These are phyloP conservation scores for Cutaneotrichosporon sp. DNA, from an alignment of 1,284 basidiomycete species.

Conservation along the genomic window DNA sequence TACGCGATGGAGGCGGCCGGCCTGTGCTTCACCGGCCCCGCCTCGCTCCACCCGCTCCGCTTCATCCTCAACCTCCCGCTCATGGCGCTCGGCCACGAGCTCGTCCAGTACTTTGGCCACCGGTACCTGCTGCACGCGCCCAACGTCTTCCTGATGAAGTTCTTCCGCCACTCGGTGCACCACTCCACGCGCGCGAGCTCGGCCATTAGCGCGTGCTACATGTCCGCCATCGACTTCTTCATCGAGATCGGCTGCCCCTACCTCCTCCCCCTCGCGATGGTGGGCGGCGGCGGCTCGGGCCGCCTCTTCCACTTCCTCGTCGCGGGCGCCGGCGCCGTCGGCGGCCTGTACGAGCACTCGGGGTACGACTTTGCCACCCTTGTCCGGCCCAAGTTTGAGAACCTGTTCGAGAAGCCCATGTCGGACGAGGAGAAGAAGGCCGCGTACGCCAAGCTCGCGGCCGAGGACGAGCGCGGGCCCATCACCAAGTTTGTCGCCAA, in stretches of 20 bases:
- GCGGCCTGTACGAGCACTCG: constrained; percentile 2
- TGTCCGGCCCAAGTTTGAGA: not conserved
- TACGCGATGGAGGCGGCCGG: not conserved
- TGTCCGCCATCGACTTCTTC: constrained; percentile 3
- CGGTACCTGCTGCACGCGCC: constrained; percentile 2
- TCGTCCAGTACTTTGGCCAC: constrained; percentile 5
- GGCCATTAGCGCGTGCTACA: constrained; percentile 5
- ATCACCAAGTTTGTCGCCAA: not conserved
- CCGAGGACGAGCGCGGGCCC: not conserved
- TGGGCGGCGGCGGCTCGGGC: not conserved
- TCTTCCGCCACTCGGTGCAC: constrained; percentile 5
- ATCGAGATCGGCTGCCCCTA: constrained; percentile 6
- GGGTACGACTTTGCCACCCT: constrained; percentile 1
- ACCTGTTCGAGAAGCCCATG: not conserved
- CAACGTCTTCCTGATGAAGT: constrained; percentile 1
- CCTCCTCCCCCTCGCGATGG: not conserved
- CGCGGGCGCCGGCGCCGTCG: not conserved
- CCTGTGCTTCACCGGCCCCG: not conserved
- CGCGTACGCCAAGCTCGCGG: not conserved
- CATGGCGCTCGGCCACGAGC: constrained; percentile 4
- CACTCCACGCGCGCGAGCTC: not conserved
- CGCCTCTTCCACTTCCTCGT: constrained; percentile 5
- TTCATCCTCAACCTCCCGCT: not conserved
- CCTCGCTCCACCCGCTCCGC: not conserved
- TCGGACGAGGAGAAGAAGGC: not conserved